These are phyloP conservation scores for Fusarium oligoseptatum DNA, from an alignment of 2,329 filamentous ascomycete genomes.

Conservation along the genomic window DNA sequence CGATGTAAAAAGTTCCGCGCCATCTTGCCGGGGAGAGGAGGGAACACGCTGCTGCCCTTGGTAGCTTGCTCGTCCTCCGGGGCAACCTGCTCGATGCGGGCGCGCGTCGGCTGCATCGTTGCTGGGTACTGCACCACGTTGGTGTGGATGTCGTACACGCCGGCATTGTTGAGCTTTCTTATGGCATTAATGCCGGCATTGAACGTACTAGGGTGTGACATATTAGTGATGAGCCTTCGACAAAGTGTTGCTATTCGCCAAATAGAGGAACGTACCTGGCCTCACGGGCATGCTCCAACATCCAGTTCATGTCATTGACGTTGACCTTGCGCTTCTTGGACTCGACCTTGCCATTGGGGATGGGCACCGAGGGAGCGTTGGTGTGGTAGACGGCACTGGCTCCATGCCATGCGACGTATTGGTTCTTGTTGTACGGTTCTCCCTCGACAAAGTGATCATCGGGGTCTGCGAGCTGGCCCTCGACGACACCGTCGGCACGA, in stretches of 20 bases:
- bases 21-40: constrained; percentile 62
- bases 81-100: constrained; percentile 80
- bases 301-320: constrained; percentile 96
- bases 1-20: constrained; percentile 68
- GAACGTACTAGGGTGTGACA: constrained; percentile 73
- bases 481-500: constrained; percentile 81
- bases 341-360: constrained; percentile 81
- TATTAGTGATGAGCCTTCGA: constrained; percentile 18
- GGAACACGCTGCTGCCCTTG: constrained; percentile 56
- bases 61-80: constrained; percentile 53
- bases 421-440: constrained; percentile 97
- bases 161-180: constrained; percentile 77
- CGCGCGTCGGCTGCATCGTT: constrained; percentile 90
- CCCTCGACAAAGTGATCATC: constrained; percentile 83
- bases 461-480: constrained; percentile 92
- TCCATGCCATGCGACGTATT: constrained; percentile 98
- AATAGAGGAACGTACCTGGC: constrained; percentile 73
- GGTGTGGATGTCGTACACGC: constrained; percentile 94
- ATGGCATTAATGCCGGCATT: constrained; percentile 80
- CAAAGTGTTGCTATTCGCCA: not conserved
- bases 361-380: constrained; percentile 80
- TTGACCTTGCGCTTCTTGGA: constrained; percentile 87
- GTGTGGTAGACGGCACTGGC: constrained; percentile 96
- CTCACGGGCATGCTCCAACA: constrained; percentile 91
- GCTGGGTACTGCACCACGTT: constrained; percentile 90